These are phyloP conservation scores for Fallopia convolvulus DNA, from an alignment of 148 eudicot species.

Conservation along the genomic window DNA sequence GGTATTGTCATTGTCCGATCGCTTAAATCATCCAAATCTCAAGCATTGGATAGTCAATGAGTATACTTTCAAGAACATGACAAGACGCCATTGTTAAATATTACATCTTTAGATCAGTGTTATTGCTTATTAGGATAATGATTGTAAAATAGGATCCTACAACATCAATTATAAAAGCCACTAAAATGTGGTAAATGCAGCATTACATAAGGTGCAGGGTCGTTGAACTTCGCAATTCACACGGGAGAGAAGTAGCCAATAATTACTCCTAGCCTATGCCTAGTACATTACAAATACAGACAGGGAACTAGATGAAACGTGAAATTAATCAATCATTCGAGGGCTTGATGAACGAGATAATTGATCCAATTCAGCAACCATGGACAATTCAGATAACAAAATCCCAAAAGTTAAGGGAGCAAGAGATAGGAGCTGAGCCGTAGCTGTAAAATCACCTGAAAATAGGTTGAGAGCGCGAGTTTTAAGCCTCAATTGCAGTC, in stretches of 20 bases:
- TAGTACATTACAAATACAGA: neutral
- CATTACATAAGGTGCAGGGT: neutral
- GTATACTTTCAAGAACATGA: neutral
- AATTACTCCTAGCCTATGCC: neutral
- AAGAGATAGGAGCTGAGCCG: neutral
- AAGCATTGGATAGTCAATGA: neutral
- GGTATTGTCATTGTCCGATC: neutral
- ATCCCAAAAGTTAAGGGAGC: neutral
- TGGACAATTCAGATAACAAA: neutral
- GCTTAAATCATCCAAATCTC: neutral
- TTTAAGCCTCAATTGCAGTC: neutral
- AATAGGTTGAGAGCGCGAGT: neutral
- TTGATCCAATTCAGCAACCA: neutral
- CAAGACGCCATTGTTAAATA: neutral
- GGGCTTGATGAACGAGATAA: neutral
- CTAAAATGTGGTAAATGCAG: neutral
- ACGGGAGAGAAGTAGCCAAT: neutral
- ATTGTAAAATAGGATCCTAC: neutral
- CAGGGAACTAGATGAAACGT: neutral
- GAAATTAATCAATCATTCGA: neutral
- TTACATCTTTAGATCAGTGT: neutral
- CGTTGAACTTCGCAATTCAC: neutral
- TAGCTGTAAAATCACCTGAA: neutral
- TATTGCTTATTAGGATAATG: neutral
- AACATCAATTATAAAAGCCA: neutral